phyloP scores from a whole-genome alignment of 768 basidiomycete species.

The Hortiboletus flavorubellus region DNA sequence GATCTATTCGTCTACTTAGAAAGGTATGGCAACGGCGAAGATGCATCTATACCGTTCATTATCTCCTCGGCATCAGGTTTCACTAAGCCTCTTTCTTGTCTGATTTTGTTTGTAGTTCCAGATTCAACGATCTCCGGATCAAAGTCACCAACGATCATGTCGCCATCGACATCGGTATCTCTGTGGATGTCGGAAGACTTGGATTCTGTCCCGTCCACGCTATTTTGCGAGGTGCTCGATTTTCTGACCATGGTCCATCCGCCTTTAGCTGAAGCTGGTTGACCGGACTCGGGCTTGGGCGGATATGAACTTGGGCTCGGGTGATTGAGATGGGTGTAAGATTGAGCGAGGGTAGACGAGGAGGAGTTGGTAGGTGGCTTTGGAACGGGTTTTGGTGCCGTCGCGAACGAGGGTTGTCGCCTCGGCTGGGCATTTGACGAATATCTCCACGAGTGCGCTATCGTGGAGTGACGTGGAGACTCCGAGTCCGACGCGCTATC shows the following conservation, averaged over 20 bases:
- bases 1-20: constrained; percentile 47
- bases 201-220: constrained; percentile 22
- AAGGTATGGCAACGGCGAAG: constrained; percentile 15
- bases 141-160: constrained; percentile 75
- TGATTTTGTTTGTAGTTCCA: constrained; percentile 37
- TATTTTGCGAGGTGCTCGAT: constrained; percentile 28
- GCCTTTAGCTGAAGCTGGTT: constrained; percentile 43
- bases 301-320: constrained; percentile 78
- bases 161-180: constrained; percentile 69
- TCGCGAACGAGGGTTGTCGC: constrained; percentile 30
- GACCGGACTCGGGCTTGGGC: constrained; percentile 43
- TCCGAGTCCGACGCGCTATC: constrained; percentile 81
- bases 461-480: constrained; percentile 54
- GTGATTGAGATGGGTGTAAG: constrained; percentile 75
- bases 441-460: constrained; percentile 45
- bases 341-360: constrained; percentile 68
- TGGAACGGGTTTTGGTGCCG: constrained; percentile 57
- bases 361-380: constrained; percentile 47
- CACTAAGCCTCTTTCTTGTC: constrained; percentile 46
- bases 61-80: constrained; percentile 72
- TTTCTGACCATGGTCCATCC: constrained; percentile 79
- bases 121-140: constrained; percentile 52
- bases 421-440: constrained; percentile 21
- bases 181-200: constrained; percentile 27
- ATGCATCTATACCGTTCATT: constrained; percentile 57